A percentile compares a stretch with the other conserved stretches of the same genome.
Evolutionary conservation across 1,284 basidiomycete genomes (phyloP).

Genomic region (Limonomyces culmigenus): DNA sequence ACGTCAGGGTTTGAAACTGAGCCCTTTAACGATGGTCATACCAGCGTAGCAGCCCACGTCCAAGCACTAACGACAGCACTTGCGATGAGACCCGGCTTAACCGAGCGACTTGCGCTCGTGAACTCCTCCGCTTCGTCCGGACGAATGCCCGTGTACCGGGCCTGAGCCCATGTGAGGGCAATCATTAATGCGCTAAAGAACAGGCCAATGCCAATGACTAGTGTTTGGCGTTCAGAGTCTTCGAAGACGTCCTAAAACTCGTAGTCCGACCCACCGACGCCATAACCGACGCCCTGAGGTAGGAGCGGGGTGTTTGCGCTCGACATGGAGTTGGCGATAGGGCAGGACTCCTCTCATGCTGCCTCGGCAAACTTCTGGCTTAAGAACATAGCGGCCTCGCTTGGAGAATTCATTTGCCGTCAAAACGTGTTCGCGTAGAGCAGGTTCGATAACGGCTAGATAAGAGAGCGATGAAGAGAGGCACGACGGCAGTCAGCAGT

Average conservation of each 20-base stretch:
- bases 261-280: constrained; percentile 48
- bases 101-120: constrained; percentile 62
- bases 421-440: too few species aligned
- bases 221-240: background rate
- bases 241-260: background rate
- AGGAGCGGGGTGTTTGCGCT: constrained; percentile 11
- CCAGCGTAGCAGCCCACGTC: constrained; percentile 71
- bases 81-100: constrained; percentile 83
- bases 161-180: constrained; percentile 46
- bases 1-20: constrained; percentile 2
- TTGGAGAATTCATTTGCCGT: too few species aligned
- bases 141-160: constrained; percentile 58
- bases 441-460: too few species aligned
- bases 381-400: too few species aligned
- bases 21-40: constrained; percentile 12
- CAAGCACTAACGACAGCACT: constrained; percentile 77
- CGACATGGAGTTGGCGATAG: too few species aligned
- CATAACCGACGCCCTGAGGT: constrained; percentile 65
- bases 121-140: constrained; percentile 67
- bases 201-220: constrained; percentile 37
- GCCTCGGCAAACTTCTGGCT: too few species aligned
- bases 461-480: too few species aligned
- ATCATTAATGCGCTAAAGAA: constrained; percentile 76
- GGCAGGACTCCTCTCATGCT: too few species aligned
- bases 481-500: too few species aligned